These are phyloP conservation scores for Lasiodiplodia hormozganensis DNA, from an alignment of 2,329 filamentous ascomycete genomes.

Conservation along the genomic window DNA sequence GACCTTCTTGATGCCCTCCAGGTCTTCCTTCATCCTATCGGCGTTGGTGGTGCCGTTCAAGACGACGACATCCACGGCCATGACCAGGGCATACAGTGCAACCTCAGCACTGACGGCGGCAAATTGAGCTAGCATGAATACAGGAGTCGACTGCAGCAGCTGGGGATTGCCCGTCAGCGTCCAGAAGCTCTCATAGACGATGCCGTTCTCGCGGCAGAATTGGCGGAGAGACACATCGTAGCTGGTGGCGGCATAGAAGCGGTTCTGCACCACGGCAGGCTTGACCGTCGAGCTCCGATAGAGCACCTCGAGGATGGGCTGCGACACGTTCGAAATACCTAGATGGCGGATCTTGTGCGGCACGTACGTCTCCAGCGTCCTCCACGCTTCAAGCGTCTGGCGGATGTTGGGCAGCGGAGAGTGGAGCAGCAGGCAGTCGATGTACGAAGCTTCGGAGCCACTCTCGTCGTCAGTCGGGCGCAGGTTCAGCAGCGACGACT, in stretches of 20 bases:
- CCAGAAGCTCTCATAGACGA: conserved; percentile 68
- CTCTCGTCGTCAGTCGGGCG: conserved; percentile 43
- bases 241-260: conserved; percentile 67
- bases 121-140: conserved; percentile 57
- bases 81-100: conserved; percentile 64
- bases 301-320: conserved; percentile 63
- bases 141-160: conserved; percentile 56
- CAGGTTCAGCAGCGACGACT: conserved; percentile 71
- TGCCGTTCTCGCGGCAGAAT: conserved; percentile 60
- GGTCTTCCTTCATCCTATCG: conserved; percentile 60
- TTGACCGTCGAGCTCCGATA: conserved; percentile 56
- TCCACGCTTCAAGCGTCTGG: conserved; percentile 70
- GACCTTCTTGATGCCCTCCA: conserved; percentile 53
- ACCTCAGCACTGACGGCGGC: conserved; percentile 52
- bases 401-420: conserved; percentile 59
- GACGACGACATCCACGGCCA: conserved; percentile 59
- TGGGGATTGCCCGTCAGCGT: conserved; percentile 65
- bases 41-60: conserved; percentile 64
- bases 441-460: conserved; percentile 50
- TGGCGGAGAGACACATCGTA: conserved; percentile 68
- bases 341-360: conserved; percentile 67
- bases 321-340: conserved; percentile 77
- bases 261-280: conserved; percentile 75
- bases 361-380: conserved; percentile 69
- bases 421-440: conserved; percentile 67